Evolutionary conservation across 768 basidiomycete species (phyloP).

Genomic region (Botryobasidium botryosum): DNA sequence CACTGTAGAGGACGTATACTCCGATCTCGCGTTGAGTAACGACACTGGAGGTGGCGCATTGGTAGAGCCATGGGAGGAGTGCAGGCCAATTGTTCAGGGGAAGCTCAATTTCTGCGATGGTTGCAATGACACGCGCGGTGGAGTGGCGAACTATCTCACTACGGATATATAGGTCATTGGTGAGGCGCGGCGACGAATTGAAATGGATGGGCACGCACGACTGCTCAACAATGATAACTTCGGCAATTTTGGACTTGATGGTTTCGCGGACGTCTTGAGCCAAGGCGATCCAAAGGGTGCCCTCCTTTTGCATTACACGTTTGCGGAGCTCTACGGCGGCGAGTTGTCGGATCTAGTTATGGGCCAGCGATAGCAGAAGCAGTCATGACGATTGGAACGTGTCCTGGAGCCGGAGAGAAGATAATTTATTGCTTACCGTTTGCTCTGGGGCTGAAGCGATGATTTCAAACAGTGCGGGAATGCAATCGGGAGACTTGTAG

Average conservation of each 20-base stretch:
- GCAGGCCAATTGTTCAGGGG: slow-evolving; percentile 63
- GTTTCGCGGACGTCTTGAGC: slow-evolving; percentile 49
- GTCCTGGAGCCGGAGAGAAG: not conserved
- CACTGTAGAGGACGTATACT: slow-evolving; percentile 73
- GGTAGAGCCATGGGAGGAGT: slow-evolving; percentile 75
- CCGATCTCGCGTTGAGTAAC: slow-evolving; percentile 81
- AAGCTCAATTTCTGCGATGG: slow-evolving; percentile 81
- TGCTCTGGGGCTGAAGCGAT: slow-evolving; percentile 70
- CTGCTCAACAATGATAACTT: slow-evolving; percentile 58
- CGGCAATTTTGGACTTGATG: slow-evolving; percentile 72
- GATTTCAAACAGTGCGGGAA: slow-evolving; percentile 78
- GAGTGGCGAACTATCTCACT: slow-evolving; percentile 87
- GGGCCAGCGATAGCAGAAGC: not conserved
- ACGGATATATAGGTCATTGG: too few species aligned
- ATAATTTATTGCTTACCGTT: slow-evolving; percentile 37
- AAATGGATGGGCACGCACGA: slow-evolving; percentile 35
- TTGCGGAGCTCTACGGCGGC: slow-evolving; percentile 95
- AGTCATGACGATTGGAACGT: not conserved
- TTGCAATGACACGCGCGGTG: slow-evolving; percentile 79
- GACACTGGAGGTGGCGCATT: slow-evolving; percentile 49
- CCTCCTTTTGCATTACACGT: slow-evolving; percentile 65
- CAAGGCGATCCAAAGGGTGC: slow-evolving; percentile 64
- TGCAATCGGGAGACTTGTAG: slow-evolving; percentile 83
- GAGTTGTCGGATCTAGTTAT: slow-evolving; percentile 74
- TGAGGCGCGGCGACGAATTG: too few species aligned